Percentiles rank a stretch among this genome's conserved stretches.
Conservation (phyloP, 768 basidiomycete genomes). For the Lactarius psammicola region DNA sequence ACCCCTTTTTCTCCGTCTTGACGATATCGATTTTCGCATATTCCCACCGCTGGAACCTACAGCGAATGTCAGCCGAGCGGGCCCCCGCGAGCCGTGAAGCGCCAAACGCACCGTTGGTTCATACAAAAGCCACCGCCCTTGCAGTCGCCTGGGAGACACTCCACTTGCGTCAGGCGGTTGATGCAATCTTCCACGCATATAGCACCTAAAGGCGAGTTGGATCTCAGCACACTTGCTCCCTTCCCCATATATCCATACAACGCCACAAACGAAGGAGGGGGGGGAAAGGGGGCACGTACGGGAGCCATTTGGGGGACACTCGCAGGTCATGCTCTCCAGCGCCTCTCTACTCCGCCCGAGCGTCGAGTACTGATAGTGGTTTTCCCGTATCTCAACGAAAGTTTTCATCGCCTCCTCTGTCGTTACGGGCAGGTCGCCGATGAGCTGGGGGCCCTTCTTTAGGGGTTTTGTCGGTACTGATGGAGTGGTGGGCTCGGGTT, state of each 20-base stretch:
- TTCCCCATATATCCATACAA: too few relatives aligned
- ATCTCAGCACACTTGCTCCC: too few relatives aligned
- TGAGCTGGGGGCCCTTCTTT: conserved; percentile 59
- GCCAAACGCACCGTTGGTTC: conserved; percentile 94
- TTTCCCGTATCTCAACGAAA: conserved; percentile 71
- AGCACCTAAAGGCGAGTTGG: conserved; percentile 38
- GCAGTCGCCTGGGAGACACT: conserved; percentile 91
- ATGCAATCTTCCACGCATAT: conserved; percentile 96
- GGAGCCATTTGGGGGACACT: conserved; percentile 85
- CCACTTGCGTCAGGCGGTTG: conserved; percentile 95
- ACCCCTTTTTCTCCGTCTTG: conserved; percentile 93
- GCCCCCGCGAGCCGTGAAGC: conserved; percentile 31
- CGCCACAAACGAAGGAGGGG: too few relatives aligned
- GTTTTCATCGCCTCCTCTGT: conserved; percentile 66
- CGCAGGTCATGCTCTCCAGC: conserved; percentile 93
- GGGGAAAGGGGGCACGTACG: conserved; percentile 37
- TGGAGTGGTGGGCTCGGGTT: conserved; percentile 36
- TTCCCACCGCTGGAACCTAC: conserved; percentile 81
- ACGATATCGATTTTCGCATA: conserved; percentile 90
- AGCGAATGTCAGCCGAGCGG: conserved; percentile 10
- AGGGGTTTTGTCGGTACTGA: conserved; percentile 22
- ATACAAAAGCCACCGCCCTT: conserved; percentile 77
- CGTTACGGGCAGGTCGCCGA: conserved; percentile 76
- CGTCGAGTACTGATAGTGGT: conserved; percentile 84
- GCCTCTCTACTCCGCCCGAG: conserved; percentile 87